These are phyloP conservation scores for Nepenthes alata DNA, from an alignment of 179 eudicot species.

Conservation along the genomic window DNA sequence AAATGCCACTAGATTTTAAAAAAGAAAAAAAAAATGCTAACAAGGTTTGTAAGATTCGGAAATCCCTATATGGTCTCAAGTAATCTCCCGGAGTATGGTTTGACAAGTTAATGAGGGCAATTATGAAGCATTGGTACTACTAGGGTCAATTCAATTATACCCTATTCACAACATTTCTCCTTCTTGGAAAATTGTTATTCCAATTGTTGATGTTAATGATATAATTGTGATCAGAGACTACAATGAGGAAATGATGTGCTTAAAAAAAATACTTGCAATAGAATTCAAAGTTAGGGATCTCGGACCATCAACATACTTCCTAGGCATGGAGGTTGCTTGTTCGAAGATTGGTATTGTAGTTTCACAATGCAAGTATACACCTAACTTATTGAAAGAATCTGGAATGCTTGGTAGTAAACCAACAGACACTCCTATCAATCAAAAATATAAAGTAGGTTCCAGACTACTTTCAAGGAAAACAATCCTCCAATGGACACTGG, in stretches of 20 bases:
- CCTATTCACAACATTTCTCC: background rate
- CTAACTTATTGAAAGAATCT: background rate
- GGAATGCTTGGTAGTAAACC: background rate
- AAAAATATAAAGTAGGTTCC: background rate
- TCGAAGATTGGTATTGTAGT: background rate
- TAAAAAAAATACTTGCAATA: background rate
- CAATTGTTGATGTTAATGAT: background rate
- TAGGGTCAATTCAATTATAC: background rate
- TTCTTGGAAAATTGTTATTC: background rate
- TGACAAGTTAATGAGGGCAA: background rate
- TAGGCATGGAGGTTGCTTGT: background rate
- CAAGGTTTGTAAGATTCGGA: background rate
- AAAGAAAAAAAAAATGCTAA: too few species aligned
- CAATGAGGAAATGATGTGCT: background rate
- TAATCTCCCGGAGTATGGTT: background rate
- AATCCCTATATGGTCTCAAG: background rate
- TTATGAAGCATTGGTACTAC: background rate
- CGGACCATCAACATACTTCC: background rate
- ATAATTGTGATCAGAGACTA: background rate
- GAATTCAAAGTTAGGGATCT: background rate
- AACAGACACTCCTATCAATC: background rate
- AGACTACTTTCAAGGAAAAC: background rate
- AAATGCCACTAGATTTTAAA: background rate
- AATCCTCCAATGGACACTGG: background rate
- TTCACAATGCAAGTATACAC: background rate